Base-by-base conservation (phyloP, 2,329 filamentous ascomycete species). In the Ophiostoma australiae region DNA sequence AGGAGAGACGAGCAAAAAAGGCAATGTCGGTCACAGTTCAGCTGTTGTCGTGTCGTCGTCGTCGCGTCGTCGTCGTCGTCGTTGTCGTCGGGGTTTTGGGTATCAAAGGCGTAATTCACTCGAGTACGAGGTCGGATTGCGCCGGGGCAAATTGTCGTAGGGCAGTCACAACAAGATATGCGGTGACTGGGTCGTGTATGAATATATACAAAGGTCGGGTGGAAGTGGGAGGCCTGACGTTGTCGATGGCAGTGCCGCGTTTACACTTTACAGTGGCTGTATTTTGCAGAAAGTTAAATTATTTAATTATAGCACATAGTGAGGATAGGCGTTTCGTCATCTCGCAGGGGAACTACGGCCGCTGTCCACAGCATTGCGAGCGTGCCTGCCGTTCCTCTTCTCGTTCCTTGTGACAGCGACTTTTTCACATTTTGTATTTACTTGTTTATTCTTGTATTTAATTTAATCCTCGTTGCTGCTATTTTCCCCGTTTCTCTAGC, bases 241-340 rank as follows among this genome's bases (percentile, higher is more conserved):
- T 27, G 58, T 33, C n/a, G 41, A 52, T 48, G 61, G 17, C 52
- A 58, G 58, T 63, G 58, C 58, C 58, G 58, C 58, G 58, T 63
- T 63, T 58, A 23, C 11, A 58, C n/a, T 63, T 63, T 58, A 23
- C 11, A 55, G 55, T 63, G n/a, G 52, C 23, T 33, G 58, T 63
- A 33, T 33, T 63, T 63, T 35, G 58, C 58, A 33, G 27, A 27
- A 27, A 4, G 27, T 41, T 41, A 41, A 13, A 15, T 20, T 33
- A 33, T 63, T 10, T 55, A 33, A 20, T 20, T 48, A 48, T 7
- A 48, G 44, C 17, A 39, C 44, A 48, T n/a, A 58, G 39, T 17
- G 67, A 15, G 23, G 27, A 27, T 27, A 58, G 52, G 7, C 27
- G 41, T 69, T 69, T 70, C 71, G 71, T 72, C 71, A 72, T 72